These are phyloP conservation scores for Trichoderma sp. DNA, from an alignment of 2,329 filamentous ascomycete genomes.

Conservation along the genomic window DNA sequence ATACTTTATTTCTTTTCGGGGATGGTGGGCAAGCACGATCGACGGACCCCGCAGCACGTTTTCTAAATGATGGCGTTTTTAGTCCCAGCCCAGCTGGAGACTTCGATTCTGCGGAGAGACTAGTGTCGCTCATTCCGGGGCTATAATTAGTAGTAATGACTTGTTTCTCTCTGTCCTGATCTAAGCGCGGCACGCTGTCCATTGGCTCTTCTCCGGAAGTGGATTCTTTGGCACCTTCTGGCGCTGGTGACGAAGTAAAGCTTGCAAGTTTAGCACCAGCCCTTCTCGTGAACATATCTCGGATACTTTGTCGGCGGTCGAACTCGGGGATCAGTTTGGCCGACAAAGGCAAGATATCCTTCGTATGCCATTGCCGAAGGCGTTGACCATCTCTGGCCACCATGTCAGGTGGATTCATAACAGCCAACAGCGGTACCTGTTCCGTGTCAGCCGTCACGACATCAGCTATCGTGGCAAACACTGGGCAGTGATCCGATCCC, in stretches of 20 bases:
- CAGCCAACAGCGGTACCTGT: conserved; percentile 63
- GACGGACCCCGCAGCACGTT: conserved; percentile 21
- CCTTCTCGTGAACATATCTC: conserved; percentile 78
- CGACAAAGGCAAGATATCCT: conserved; percentile 73
- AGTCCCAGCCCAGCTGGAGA: neutral
- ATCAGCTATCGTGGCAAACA: conserved; percentile 76
- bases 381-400: conserved; percentile 69
- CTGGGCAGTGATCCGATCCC: conserved; percentile 96
- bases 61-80: neutral
- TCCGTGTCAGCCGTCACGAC: conserved; percentile 56
- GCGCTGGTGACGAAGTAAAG: neutral
- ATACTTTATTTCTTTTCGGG: conserved; percentile 20
- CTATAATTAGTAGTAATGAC: too few species aligned
- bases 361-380: conserved; percentile 66
- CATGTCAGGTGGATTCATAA: conserved; percentile 76
- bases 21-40: conserved; percentile 7
- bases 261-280: conserved; percentile 21
- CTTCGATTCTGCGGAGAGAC: neutral
- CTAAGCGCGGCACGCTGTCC: too few species aligned
- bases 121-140: conserved; percentile 1
- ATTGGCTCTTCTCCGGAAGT: too few species aligned
- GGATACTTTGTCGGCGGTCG: conserved; percentile 79
- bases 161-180: too few species aligned
- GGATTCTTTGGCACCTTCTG: too few species aligned
- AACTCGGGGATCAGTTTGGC: conserved; percentile 88